phyloP scores from a whole-genome alignment of 2,329 filamentous ascomycete genomes.

The Paramyrothecium sp. region DNA sequence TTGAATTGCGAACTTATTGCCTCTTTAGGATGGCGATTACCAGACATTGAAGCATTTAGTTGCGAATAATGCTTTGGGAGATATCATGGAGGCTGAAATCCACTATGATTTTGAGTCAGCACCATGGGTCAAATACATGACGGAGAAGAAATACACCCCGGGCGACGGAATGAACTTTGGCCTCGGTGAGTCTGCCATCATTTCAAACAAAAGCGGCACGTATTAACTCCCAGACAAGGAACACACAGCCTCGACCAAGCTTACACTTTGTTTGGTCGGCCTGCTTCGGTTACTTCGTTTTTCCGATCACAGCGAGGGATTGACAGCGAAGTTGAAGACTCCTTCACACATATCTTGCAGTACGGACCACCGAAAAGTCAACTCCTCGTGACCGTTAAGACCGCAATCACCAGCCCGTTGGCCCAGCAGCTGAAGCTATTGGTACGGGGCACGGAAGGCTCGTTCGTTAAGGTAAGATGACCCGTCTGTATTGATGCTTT shows the following conservation, averaged over 20 bases:
- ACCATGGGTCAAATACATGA: constrained; percentile 32
- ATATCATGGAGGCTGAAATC: constrained; percentile 63
- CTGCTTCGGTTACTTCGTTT: constrained; percentile 18
- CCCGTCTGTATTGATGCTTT: no score
- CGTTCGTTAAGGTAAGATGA: constrained; percentile 12
- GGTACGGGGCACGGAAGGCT: constrained; percentile 16
- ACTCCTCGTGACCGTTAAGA: constrained; percentile 18
- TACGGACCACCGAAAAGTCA: constrained; percentile 42
- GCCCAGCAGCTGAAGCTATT: constrained; percentile 14
- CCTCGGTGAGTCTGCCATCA: constrained; percentile 24
- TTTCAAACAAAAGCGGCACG: no score
- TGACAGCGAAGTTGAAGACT: constrained; percentile 38
- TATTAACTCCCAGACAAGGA: constrained; percentile 3
- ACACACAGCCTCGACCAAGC: constrained; percentile 20
- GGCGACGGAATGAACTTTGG: constrained; percentile 41
- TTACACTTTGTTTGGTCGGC: constrained; percentile 9
- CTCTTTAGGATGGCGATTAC: constrained; percentile 16
- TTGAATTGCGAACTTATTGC: fast-evolving
- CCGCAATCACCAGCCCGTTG: constrained; percentile 12
- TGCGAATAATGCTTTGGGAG: constrained; percentile 34
- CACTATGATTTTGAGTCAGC: constrained; percentile 59
- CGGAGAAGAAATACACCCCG: constrained; percentile 27
- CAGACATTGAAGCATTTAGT: constrained; percentile 12
- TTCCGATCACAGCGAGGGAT: constrained; percentile 15
- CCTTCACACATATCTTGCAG: constrained; percentile 57